Conservation (phyloP, 1,284 basidiomycete genomes). For the Ustilago xerochloae region DNA sequence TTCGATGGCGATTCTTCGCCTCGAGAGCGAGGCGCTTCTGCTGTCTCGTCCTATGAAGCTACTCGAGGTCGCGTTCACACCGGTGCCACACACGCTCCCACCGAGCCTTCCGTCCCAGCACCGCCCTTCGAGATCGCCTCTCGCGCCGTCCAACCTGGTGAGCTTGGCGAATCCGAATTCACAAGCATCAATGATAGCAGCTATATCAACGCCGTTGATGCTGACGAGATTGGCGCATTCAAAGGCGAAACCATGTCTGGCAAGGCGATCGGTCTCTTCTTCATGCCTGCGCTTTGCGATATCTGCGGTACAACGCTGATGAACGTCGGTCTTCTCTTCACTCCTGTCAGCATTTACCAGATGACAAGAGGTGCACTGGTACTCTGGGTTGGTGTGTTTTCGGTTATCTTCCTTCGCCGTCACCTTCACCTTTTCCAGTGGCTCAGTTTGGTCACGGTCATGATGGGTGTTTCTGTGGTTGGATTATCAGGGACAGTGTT, state of each 20-base stretch:
- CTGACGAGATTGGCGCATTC: slow-evolving; percentile 34
- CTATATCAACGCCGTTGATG: slow-evolving; percentile 34
- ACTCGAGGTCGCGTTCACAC: slow-evolving; percentile 38
- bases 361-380: slow-evolving; percentile 98
- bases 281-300: slow-evolving; percentile 87
- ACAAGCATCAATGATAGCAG: slow-evolving; percentile 32
- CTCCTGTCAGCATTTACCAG: slow-evolving; percentile 94
- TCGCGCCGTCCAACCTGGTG: slow-evolving; percentile 41
- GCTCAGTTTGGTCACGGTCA: slow-evolving; percentile 89
- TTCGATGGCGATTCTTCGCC: slow-evolving; percentile 30
- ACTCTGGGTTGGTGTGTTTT: slow-evolving; percentile 92
- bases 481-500: slow-evolving; percentile 79
- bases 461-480: slow-evolving; percentile 88
- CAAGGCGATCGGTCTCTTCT: slow-evolving; percentile 72
- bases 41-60: slow-evolving; percentile 44
- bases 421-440: slow-evolving; percentile 73
- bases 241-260: slow-evolving; percentile 42
- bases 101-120: slow-evolving; percentile 27
- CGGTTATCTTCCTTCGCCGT: slow-evolving; percentile 85
- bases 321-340: slow-evolving; percentile 93
- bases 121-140: slow-evolving; percentile 47
- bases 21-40: slow-evolving; percentile 15
- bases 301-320: slow-evolving; percentile 90
- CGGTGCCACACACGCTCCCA: slow-evolving; percentile 47
- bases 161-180: slow-evolving; percentile 32